Evolutionary conservation across 2,329 filamentous ascomycete species (phyloP), one percentile per base, ranked within the genome.

Genomic region (Macroventuria anomochaeta): DNA sequence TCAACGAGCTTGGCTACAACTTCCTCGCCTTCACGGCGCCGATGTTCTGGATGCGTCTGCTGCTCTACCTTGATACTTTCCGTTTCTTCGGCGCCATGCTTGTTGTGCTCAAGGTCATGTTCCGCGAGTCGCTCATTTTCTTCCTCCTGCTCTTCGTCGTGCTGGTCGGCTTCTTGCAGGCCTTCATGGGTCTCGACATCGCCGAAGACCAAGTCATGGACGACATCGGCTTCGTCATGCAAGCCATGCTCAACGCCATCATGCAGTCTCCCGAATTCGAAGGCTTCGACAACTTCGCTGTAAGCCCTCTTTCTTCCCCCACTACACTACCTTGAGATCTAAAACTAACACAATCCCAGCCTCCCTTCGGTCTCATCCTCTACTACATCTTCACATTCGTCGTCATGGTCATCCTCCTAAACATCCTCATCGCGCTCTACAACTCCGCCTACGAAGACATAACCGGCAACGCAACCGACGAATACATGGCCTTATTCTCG

Each of bases 351-450:
- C 21, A 7, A 2, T 2, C 13, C 21, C 21, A 74, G 18, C 92
- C 90, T 11, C 95, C 95, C 0, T 99, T 97, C 73, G 95, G 95
- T 7, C 84, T 96, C 43, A 90, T 97, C 26, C 87, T 99, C 8
- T 99, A 99, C 79, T 99, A 99, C 79, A 85, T 96, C 71, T 99
- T 97, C 75, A 96, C 93, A 15, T 99, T 99, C 69, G 88, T 97
- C 32, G 90, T 99, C 68, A 97, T 96, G 89, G 93, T 95, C 59
- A 82, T 99, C 51, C 81, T 97, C 21, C 85, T 99, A 63, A 99
- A 99, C 74, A 91, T 99, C 65, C 85, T 99, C 53, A 97, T 99
- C 70, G 95, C 95, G 0, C 85, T 99, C 6, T 99, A 97, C 80
- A 97, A 97, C 77, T 93, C 88, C 39, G 92, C 95, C 2, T 97